These are phyloP conservation scores for Claviceps purpurea DNA, from an alignment of 2,329 filamentous ascomycete genomes.

Conservation along the genomic window DNA sequence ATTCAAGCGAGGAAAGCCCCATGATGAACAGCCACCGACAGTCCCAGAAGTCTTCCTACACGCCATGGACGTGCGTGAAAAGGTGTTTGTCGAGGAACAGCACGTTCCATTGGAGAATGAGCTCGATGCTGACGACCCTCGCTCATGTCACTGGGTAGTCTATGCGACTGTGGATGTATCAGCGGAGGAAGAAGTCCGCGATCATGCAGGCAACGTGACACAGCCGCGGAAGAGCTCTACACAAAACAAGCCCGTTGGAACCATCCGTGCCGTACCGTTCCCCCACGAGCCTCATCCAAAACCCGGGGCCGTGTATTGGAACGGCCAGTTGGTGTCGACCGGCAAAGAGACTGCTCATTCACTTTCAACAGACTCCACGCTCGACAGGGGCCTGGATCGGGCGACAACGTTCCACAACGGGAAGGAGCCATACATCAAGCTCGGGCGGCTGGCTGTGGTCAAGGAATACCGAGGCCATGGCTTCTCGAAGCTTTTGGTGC, in stretches of 20 bases:
- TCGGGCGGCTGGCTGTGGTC: constrained; percentile 65
- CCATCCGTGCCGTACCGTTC: constrained; percentile 69
- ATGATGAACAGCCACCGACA: constrained; percentile 28
- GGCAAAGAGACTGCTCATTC: constrained; percentile 8
- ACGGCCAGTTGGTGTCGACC: constrained; percentile 24
- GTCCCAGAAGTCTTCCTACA: constrained; percentile 46
- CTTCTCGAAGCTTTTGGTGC: constrained; percentile 53
- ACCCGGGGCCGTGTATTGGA: constrained; percentile 33
- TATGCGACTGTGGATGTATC: constrained; percentile 51
- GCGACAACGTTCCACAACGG: constrained; percentile 42
- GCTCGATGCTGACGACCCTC: constrained; percentile 65
- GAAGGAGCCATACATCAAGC: constrained; percentile 65
- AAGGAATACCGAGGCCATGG: constrained; percentile 50
- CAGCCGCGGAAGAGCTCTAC: constrained; percentile 31
- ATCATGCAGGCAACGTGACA: constrained; percentile 27
- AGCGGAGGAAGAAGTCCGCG: constrained; percentile 27
- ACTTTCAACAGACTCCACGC: constrained; percentile 6
- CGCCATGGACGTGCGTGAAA: constrained; percentile 47
- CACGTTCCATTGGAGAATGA: constrained; percentile 51
- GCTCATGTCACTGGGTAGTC: constrained; percentile 78
- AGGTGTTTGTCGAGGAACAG: constrained; percentile 50
- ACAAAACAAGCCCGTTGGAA: constrained; percentile 46
- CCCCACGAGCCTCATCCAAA: constrained; percentile 55
- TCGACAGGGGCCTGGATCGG: constrained; percentile 22
- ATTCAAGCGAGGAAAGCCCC: constrained; percentile 27